Evolutionary conservation across 2,329 filamentous ascomycete genomes (phyloP), one percentile per base, ranked within the genome.

Genomic region (Monosporascus sp.): DNA sequence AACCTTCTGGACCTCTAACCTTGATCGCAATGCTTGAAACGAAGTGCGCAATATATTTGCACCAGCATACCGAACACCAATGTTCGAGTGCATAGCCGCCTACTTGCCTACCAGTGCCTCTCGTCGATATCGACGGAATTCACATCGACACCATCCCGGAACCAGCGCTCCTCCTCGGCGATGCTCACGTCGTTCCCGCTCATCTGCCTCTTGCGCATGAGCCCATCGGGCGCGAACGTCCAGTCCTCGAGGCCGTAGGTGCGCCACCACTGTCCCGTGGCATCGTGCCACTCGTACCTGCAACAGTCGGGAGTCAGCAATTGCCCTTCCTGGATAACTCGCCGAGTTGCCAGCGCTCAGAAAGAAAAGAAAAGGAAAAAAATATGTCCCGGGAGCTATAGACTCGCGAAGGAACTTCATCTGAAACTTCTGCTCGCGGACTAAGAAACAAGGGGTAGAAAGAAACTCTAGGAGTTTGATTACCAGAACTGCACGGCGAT

Each of bases 241-340:
- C 87, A 90, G 65, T 91, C 86, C 65, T 91, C 87, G 11, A 95
- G 78, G 0, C 91, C 91, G 64, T 95, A 95, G 45, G 87, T 91
- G n/a, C 89, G 79, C 78, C 87, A 92, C 90, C 90, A 96, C 68
- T 89, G 84, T 38, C 87, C 86, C 2, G 77, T 62, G 7, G 72
- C 71, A 63, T 93, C 88, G 58, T 84, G 80, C 72, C 84, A 92
- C 70, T 95, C 87, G 64, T 93, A 95, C 27, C 27, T 31, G 27
- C 11, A 31, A 11, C 11, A 14, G 9, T 3, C 9, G 3, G 27
- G 27, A 31, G 27, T 31, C 27, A 31, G 27, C 27, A 31, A 14
- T 31, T 14, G 27, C 5, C 27, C 27, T 14, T 31, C 11, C 27
- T 2, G 27, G 27, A 31, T 31, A 11, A 31, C 9, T 2, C 8